Evolutionary conservation across 192 early-diverging fungal genomes (phyloP).

Genomic region (Backusella macrospora): DNA sequence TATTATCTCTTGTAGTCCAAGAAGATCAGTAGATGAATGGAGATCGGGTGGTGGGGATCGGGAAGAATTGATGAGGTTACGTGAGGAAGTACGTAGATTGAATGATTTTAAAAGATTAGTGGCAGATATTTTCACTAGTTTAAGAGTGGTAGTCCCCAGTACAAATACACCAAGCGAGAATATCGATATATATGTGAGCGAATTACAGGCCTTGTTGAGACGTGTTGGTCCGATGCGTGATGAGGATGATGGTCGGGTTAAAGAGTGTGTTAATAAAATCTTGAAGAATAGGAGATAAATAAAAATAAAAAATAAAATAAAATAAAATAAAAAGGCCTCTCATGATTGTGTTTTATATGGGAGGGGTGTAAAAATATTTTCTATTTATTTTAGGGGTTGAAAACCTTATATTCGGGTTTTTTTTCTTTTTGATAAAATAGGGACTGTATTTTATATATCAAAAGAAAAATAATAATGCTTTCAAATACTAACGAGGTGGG

Average conservation of each 20-base stretch:
- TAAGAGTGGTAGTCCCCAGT: background rate
- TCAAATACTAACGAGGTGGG: too few relatives aligned
- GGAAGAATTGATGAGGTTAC: slow-evolving; percentile 3
- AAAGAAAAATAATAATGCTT: too few relatives aligned
- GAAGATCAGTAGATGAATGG: slow-evolving; percentile 9
- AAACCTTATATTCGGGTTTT: too few relatives aligned
- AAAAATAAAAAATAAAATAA: background rate
- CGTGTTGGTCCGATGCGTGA: slow-evolving; percentile 14
- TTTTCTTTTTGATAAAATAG: too few relatives aligned
- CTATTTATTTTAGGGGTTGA: too few relatives aligned
- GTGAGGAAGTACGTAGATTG: background rate
- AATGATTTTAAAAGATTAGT: slow-evolving; percentile 7
- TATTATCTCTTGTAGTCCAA: background rate
- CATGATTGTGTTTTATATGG: too few relatives aligned
- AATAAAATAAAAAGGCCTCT: background rate
- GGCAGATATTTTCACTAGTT: background rate
- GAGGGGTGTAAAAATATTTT: too few relatives aligned
- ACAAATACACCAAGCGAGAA: background rate
- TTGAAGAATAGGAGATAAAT: background rate
- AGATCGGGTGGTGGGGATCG: background rate
- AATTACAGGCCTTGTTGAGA: slow-evolving; percentile 4
- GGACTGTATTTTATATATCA: too few relatives aligned
- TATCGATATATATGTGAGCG: slow-evolving; percentile 1
- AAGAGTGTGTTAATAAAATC: background rate
- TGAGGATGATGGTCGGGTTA: background rate